Base-by-base conservation (phyloP, 768 basidiomycete species). In the Phaeotremella fagi region DNA sequence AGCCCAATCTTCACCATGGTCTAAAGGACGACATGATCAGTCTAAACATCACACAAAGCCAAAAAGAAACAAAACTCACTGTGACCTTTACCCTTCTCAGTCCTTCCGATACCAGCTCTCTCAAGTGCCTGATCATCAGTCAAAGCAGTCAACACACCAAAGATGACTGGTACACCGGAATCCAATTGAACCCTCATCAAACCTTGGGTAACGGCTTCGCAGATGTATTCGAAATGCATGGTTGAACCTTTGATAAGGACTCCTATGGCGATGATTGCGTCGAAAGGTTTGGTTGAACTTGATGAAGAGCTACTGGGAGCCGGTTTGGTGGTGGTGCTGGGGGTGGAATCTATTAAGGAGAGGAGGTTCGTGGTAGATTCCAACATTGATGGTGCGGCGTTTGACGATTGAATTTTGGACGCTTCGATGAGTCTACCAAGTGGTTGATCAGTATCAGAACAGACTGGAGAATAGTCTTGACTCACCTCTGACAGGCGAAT, bases 201-300 rank as follows among this genome's bases (percentile, higher is more conserved):
- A 38, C 85, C 91, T 64, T 97, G 87, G 36, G 90, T 84, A 54
- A 97, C 92, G 56, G 84, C 83, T 66, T 97, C 90, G 75, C 82
- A 88, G 75, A 98, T 99, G 80, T 99, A 99, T 75, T 99, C 95
- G 75, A 98, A 99, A 78, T 99, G 95, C 90, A 95, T 95, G 16
- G 95, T 98, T 0, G 83, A 80, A 48, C 95, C 94, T 74, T 99
- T 99, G 80, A 99, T 95, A 72, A 99, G 85, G 31, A 94, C 90
- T 14, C 95, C 95, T 68, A 98, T 89, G 48, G 95, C 91, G 72
- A 99, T 94, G 60, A 95, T 85, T 14, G 91, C 95, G 73, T 94
- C 86, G 64, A 98, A 97, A 0, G 94, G 86, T 2, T 57, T 53
- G 3, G 66, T 70, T 18, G 70, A 66, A 31, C 63, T 50, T 18